Evolutionary conservation across 495 filamentous ascomycete genomes (phyloP).

Genomic region (Chaetomium cochliodes): DNA sequence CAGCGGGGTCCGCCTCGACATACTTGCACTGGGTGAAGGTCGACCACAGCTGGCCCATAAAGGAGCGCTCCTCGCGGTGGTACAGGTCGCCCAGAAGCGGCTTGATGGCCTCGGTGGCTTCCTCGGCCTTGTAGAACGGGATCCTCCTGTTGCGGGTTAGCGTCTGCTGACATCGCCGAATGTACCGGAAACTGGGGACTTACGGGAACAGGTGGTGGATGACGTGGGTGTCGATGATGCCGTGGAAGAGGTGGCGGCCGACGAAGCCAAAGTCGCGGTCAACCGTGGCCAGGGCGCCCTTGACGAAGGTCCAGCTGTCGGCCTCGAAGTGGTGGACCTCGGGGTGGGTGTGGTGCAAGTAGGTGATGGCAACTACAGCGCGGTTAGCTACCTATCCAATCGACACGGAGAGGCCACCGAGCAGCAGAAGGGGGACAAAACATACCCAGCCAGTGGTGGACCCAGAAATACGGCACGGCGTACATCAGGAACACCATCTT

Average conservation of each 20-base stretch:
- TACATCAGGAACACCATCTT: conserved; percentile 87
- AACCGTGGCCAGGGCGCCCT: conserved; percentile 81
- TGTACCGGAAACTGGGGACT: neutral
- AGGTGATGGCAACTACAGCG: conserved; percentile 70
- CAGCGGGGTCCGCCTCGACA: conserved; percentile 36
- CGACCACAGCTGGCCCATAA: conserved; percentile 40
- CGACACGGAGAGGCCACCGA: neutral
- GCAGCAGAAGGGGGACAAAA: conserved; percentile 12
- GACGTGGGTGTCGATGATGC: conserved; percentile 88
- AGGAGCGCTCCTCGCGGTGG: conserved; percentile 52
- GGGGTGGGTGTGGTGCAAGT: conserved; percentile 86
- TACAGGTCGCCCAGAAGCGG: conserved; percentile 78
- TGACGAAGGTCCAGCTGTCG: conserved; percentile 77
- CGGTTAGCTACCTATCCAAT: conserved; percentile 1
- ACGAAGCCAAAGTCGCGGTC: conserved; percentile 88
- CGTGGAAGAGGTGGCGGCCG: conserved; percentile 79
- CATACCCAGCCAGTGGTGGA: conserved; percentile 92
- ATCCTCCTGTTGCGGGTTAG: conserved; percentile 54
- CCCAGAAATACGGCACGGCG: conserved; percentile 89
- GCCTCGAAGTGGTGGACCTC: conserved; percentile 75
- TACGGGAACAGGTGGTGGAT: conserved; percentile 76
- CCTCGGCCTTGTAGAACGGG: conserved; percentile 86
- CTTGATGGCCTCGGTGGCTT: conserved; percentile 79
- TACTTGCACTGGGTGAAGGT: conserved; percentile 38
- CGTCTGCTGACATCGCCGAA: neutral